Base-by-base conservation (phyloP, 768 basidiomycete genomes). In the Hygrophorus russula region DNA sequence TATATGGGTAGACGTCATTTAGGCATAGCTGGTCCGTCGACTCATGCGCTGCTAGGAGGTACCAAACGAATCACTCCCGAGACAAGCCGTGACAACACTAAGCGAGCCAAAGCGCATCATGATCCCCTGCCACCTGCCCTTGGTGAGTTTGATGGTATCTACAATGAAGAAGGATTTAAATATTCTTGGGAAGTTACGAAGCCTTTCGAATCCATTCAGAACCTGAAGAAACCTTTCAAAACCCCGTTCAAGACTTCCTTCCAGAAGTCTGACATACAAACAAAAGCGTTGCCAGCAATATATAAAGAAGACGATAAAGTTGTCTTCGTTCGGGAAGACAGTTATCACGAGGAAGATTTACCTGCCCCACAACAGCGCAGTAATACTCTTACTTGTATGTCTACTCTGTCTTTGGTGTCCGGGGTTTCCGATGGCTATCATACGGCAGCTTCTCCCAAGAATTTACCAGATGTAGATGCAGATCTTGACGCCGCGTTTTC, bases 191-290 rank as follows among this genome's bases (percentile, higher is more conserved):
- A 4, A 73, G 75, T 70, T 11, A 76, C 75, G 6, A 73, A 64
- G 49, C 67, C 71, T 3, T 62, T 70, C 51, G 54, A 50, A 38
- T 75, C 73, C 6, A 63, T 57, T 0, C 52, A 49, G 18, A 51
- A 50, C 42, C 50, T 78, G 40, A 64, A 52, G 34, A 79, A 74
- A 53, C 78, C 78, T 2, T 71, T 70, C 52, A 65, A 61, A 43
- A 54, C 54, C 1, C 63, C 68, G 1, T 63, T 62, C 51, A 65
- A 52, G 40, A 54, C 52, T 0, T 55, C 59, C 33, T 51, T 7
- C 27, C 29, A 13, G 17, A n/a, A 44, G 33, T 28, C 13, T 17
- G 11, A 44, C 24, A 20, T 41, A 15, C n/a, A 24, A 5, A 2
- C 29, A 5, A 6, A 12, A 27, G 14, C 4, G 15, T 36, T 8